A percentile compares a stretch with the other conserved stretches of the same genome.
These are phyloP conservation scores for Punica granatum DNA, from an alignment of 345 rosid species.

Conservation along the genomic window DNA sequence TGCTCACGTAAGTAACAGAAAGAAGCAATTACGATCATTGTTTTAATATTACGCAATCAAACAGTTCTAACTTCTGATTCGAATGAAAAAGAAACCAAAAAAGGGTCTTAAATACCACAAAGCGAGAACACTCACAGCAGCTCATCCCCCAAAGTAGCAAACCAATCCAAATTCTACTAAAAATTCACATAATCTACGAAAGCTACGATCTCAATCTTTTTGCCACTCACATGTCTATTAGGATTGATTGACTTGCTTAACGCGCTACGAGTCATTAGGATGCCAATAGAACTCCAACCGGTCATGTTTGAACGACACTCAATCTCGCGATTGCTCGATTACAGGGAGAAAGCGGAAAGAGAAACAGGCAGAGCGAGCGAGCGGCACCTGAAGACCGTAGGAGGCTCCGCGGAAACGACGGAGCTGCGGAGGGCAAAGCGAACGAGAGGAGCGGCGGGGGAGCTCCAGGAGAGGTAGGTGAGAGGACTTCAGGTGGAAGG, in stretches of 20 bases:
- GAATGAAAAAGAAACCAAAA: neutral
- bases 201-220: no score
- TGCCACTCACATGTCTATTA: no score
- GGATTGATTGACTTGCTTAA: neutral
- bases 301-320: no score
- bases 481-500: slow-evolving; percentile 8
- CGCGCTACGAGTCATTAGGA: neutral
- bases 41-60: neutral
- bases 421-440: neutral
- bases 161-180: no score
- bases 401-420: slow-evolving; percentile 1
- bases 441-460: neutral
- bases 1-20: neutral
- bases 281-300: no score
- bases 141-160: no score
- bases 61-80: neutral
- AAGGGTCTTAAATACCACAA: neutral
- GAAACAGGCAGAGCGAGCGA: neutral
- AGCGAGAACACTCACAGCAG: neutral
- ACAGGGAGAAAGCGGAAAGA: neutral
- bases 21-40: neutral
- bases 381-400: neutral
- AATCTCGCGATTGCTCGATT: neutral
- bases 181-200: neutral
- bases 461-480: slow-evolving; percentile 4